Base-by-base conservation (phyloP, 148 eudicot species). In the Rhododendron vialii region DNA sequence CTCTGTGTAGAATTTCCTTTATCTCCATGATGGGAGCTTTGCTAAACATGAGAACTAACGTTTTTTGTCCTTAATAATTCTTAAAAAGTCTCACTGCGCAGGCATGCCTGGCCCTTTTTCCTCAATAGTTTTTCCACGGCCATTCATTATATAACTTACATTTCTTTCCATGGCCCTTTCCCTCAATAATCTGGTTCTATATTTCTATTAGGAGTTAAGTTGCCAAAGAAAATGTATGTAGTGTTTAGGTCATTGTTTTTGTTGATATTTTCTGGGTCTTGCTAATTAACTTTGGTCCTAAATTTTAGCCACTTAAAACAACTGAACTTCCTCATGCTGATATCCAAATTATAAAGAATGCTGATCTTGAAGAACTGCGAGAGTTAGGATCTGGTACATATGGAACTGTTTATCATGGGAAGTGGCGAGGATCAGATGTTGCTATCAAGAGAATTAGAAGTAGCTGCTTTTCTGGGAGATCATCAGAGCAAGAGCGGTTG, bases 371-470 rank as follows among this genome's bases (percentile, higher is more conserved):
- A 81, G 83, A 81, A 53, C 45, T 81, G 67, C n/a, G 69, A 67
- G 99, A 96, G 89, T 89, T 96, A 85, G 99, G 99, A 78, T 94
- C 98, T 87, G 99, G 99, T 88, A 96, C 99, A 26, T 96, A 92
- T 87, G 99, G 99, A 87, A 96, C 99, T 82, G 99, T 96, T 83
- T 96, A 92, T 89, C 96, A 95, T 86, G 99, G 99, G 82, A 96
- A 92, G 87, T 96, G 99, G 99, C 93, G 99, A 80, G 99, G 99
- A 84, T 78, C 98, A 82, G 99, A 95, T 92, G 96, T 96, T 89
- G 99, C 99, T 86, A 96, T 96, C 82, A 96, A 96, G 91, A 92
- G 98, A 91, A 95, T 96, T 26, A 96, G 93, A 84, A 95, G 93
- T 85, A 88, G 98, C 84, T 96, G 99, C 88, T 96, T 96, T 90